Evolutionary conservation across 2,329 filamentous ascomycete genomes (phyloP).

Genomic region (Aureobasidium sp.): DNA sequence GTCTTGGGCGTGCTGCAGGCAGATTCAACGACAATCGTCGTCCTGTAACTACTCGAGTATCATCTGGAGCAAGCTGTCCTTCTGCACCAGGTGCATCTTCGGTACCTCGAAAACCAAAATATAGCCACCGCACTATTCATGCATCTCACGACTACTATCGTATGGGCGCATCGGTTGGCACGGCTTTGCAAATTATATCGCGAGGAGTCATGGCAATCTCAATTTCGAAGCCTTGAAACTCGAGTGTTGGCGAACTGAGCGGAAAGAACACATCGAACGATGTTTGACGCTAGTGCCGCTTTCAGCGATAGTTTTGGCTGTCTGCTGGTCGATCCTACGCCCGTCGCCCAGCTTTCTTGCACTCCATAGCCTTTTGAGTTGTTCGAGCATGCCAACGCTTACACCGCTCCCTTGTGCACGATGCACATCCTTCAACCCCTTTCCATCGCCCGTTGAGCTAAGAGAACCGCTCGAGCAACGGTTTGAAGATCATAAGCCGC

Average conservation of each 20-base stretch:
- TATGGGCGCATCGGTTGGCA: constrained; percentile 9
- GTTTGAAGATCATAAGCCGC: neutral
- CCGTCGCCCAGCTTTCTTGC: neutral
- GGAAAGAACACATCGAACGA: neutral
- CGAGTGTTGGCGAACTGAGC: neutral
- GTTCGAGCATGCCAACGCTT: constrained; percentile 9
- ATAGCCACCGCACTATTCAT: neutral
- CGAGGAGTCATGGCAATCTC: constrained; percentile 1
- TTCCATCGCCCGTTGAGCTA: constrained; percentile 7
- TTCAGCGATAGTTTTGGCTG: neutral
- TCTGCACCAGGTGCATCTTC: neutral
- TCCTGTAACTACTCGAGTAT: neutral
- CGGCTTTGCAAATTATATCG: constrained; percentile 9
- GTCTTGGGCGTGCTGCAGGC: constrained; percentile 4
- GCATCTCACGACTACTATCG: constrained; percentile 4
- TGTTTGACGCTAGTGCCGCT: neutral
- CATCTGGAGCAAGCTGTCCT: neutral
- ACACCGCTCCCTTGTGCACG: constrained; percentile 9
- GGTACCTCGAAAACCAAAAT: neutral
- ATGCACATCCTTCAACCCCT: constrained; percentile 2
- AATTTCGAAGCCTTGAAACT: constrained; percentile 7
- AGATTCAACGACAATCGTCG: neutral
- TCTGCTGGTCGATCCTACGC: neutral
- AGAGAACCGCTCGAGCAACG: neutral
- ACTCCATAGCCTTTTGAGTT: neutral